Evolutionary conservation across 2,329 filamentous ascomycete species (phyloP).

Genomic region (Aspergillus sp.): DNA sequence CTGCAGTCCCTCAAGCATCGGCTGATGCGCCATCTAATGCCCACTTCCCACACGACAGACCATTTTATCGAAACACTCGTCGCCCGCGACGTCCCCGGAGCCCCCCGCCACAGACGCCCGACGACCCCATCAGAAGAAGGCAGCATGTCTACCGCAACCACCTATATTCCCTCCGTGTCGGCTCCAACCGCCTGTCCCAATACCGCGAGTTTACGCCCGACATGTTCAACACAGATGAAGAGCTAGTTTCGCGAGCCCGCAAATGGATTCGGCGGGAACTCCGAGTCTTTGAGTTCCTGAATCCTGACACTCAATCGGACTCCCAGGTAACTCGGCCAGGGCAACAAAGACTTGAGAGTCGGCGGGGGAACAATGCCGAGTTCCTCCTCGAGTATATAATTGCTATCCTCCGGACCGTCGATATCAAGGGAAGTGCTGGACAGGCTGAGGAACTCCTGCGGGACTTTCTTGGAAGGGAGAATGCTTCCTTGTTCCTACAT

Average conservation of each 20-base stretch:
- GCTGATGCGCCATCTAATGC: constrained; percentile 19
- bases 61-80: constrained; percentile 20
- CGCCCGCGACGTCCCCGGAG: constrained; percentile 29
- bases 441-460: constrained; percentile 78
- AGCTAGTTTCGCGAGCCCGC: constrained; percentile 75
- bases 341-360: constrained; percentile 40
- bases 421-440: constrained; percentile 77
- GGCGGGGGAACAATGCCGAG: constrained; percentile 72
- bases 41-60: constrained; percentile 9
- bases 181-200: constrained; percentile 75
- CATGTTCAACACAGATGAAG: constrained; percentile 65
- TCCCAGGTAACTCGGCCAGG: constrained; percentile 32
- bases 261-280: constrained; percentile 84
- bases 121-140: constrained; percentile 62
- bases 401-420: constrained; percentile 79
- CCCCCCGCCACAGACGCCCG: constrained; percentile 35
- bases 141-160: constrained; percentile 73
- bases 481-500: constrained; percentile 78
- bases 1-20: constrained; percentile 29
- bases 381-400: constrained; percentile 86
- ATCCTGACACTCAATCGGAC: constrained; percentile 40
- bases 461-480: constrained; percentile 76
- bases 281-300: constrained; percentile 77
- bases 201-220: constrained; percentile 75
- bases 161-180: constrained; percentile 80